Base-by-base conservation (phyloP, 331 rosid genomes). In the Rhamnella rubrinervis region DNA sequence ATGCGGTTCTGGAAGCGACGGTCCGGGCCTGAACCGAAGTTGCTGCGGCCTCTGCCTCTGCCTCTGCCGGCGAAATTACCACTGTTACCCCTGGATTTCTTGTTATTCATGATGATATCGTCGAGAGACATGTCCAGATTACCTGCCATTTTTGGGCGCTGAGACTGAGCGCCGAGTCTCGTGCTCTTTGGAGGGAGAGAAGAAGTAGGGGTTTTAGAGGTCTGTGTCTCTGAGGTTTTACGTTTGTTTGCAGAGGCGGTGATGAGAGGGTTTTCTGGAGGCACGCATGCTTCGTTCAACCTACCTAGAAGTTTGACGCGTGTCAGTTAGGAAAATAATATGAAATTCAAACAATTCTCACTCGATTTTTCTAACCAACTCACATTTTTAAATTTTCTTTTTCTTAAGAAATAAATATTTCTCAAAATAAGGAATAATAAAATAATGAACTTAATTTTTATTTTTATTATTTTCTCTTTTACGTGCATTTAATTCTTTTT, bases 71-170 rank as follows among this genome's bases (percentile, higher is more conserved):
- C 16, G 14, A 38, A 66, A 61, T 47, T 40, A 44, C 61, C 59
- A 20, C n/a, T 63, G 15, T 51, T 5, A 49, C 61, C 63, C 19
- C 61, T 41, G 38, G 69, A 23, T 16, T 60, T 59, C 63, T 52
- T 68, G 51, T 40, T 66, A 8, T 41, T 60, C 65, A 2, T 28
- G 63, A 71, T 74, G 65, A 82, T 47, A 11, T 75, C 81, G 61
- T 78, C 86, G 21, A 82, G 83, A 18, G 83, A 59, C 78, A 74
- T 67, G 72, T 82, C 78, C 26, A 82, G 80, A 7, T 39, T 28
- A 18, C 8, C n/a, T 55, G 75, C 14, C 80, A 77, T 74, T 62
- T 56, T 67, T 19, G 71, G 18, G 9, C 21, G 59, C 10, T 1
- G 53, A 56, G 59, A 4, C 5, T 63, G 18, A 11, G 67, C 67